Conservation (phyloP, 192 early-diverging fungal species). For the Coemansia aciculifera region DNA sequence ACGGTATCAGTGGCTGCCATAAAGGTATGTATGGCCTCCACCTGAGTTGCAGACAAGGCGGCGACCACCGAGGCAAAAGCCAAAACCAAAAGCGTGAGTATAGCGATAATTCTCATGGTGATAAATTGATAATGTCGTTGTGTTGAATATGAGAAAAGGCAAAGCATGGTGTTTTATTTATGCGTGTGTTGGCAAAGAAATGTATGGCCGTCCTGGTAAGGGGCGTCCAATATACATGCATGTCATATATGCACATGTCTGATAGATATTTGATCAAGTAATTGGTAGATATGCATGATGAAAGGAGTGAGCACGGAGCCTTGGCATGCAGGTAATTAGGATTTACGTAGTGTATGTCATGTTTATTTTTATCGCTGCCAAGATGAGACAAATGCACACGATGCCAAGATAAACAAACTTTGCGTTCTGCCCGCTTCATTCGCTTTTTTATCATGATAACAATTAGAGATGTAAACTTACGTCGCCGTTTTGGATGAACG, state of each 20-base stretch:
- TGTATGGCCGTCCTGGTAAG: not conserved
- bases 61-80: constrained; percentile 10
- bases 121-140: not conserved
- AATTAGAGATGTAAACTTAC: no score
- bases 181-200: not conserved
- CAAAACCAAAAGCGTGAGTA: not conserved
- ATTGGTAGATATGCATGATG: not conserved
- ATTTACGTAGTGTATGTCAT: not conserved
- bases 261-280: not conserved
- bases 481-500: no score
- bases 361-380: no score
- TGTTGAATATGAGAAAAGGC: not conserved
- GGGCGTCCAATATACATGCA: not conserved
- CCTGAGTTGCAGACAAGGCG: constrained; percentile 25
- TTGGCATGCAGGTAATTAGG: not conserved
- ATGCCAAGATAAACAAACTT: no score
- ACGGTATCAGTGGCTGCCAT: constrained; percentile 22
- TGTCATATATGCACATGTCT: not conserved
- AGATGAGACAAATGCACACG: no score
- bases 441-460: no score
- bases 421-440: no score
- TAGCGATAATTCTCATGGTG: not conserved
- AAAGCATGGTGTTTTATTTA: not conserved
- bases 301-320: not conserved
- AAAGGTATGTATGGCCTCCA: constrained; percentile 34